Base-by-base conservation (phyloP, 805 yeast genomes). In the Suhomyces canberraensis region DNA sequence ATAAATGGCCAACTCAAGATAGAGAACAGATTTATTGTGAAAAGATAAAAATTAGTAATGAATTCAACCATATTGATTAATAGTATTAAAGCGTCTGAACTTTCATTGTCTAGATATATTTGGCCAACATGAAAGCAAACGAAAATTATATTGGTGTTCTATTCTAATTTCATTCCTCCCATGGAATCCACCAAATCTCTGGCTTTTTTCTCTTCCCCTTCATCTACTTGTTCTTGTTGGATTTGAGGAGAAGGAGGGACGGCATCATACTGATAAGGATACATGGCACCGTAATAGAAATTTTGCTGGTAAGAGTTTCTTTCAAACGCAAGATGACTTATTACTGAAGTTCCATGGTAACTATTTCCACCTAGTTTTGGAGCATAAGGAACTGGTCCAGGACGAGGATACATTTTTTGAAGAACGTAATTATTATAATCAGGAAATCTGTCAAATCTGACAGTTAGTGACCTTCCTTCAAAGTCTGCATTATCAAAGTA, bases 381-480 rank as follows among this genome's bases (percentile, higher is more conserved):
- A 20, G 22, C 8, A 20, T 20, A 7, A 20, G n/a, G n/a, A n/a
- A n/a, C n/a, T n/a, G n/a, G n/a, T n/a, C n/a, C n/a, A n/a, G n/a
- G n/a, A n/a, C n/a, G n/a, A n/a, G n/a, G 49, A 25, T 41, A 40
- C 31, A 51, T 35, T 34, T 55, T 58, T 40, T 59, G 64, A 16
- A 54, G 29, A 13, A 45, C 55, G 55, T 61, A 50, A 31, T 60
- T 58, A 36, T 60, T 58, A 39, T 59, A 57, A 32, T 62, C 69
- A 1, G 81, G 80, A 40, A 63, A 72, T 43, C 69, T 67, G 49
- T 81, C 87, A 49, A 64, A 78, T 16, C 87, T 55, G 2, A 81
- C 87, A 3, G 81, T 77, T 20, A 81, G 57, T 5, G 65, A 59
- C 26, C 89, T 60, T 0, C 86, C 85, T 50, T 76, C 75, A 48